Base-by-base conservation (phyloP, 495 filamentous ascomycete species). In the Hypoxylon intermedium region DNA sequence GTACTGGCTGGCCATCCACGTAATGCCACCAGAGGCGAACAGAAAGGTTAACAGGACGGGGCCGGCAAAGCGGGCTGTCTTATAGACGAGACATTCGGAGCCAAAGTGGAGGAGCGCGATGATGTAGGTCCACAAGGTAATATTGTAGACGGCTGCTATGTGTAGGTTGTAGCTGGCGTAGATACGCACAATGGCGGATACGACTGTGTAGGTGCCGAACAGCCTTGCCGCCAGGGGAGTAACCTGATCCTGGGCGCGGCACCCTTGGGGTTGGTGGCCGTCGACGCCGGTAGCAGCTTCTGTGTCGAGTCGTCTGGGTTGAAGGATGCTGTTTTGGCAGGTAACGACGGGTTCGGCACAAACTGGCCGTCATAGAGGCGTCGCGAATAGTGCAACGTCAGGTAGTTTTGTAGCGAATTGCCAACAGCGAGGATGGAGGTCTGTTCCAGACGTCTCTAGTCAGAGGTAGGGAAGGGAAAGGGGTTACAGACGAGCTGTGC, bases 131-230 rank as follows among this genome's bases (percentile, higher is more conserved):
- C 82, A 89, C 30, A 92, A 63, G 12, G 87, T 89, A 26, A 98
- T 76, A 62, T 94, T 81, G 67, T 97, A 98, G 7, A 89, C 71
- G 26, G 77, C 75, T 2, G 84, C 78, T 49, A 89, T 84, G 33
- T 82, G 75, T 53, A 96, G 88, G 72, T 96, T 79, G 79, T 96
- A 97, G 20, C 89, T 89, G 7, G 91, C 90, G 65, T 94, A 95
- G 59, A 93, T 67, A 23, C 94, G 85, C 43, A 98, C 79, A 28
- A 96, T 74, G 28, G 83, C 77, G 9, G 87, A 82, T 44, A 96
- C 72, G 60, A 93, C 81, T 0, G 93, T 97, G 85, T 92, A 99
- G 53, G 91, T 96, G 36, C 91, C 95, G 70, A 98, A 97, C 7
- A 90, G 83, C 47, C 94, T 88, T 5, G 89, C 85, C 19, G 87